Evolutionary conservation across 306 rosid species (phyloP).

Genomic region (Prunus kanzakura): DNA sequence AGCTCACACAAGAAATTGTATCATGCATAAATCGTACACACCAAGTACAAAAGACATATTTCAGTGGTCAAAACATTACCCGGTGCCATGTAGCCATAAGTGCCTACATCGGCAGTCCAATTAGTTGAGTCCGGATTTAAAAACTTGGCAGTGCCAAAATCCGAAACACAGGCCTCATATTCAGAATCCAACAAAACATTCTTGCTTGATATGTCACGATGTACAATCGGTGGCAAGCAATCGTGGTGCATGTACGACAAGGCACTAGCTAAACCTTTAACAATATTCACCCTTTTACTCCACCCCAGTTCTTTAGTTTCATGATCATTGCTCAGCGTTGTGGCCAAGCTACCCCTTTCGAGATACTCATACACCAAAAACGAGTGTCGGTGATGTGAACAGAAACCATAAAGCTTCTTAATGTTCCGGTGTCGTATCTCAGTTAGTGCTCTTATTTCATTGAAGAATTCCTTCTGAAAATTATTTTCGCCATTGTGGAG

Average conservation of each 20-base stretch:
- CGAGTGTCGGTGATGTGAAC: neutral
- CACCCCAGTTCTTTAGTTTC: constrained; percentile 14
- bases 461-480: neutral
- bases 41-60: no score
- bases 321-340: neutral
- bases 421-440: constrained; percentile 15
- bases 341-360: constrained; percentile 1
- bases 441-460: constrained; percentile 3
- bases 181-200: constrained; percentile 15
- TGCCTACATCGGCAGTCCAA: constrained; percentile 13
- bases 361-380: constrained; percentile 21
- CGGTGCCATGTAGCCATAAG: constrained; percentile 16
- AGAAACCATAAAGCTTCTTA: constrained; percentile 17
- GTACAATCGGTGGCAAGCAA: constrained; percentile 14
- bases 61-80: no score
- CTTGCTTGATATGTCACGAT: constrained; percentile 18
- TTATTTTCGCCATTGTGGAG: neutral
- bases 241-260: constrained; percentile 25
- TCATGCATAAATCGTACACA: no score
- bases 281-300: constrained; percentile 8
- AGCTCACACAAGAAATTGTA: no score
- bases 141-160: constrained; percentile 20
- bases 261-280: constrained; percentile 12
- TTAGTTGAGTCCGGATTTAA: constrained; percentile 2
- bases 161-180: neutral